A percentile compares a stretch with the other conserved stretches of the same genome.
phyloP scores from a whole-genome alignment of 2,329 filamentous ascomycete species.

The Zymoseptoria passerinii region DNA sequence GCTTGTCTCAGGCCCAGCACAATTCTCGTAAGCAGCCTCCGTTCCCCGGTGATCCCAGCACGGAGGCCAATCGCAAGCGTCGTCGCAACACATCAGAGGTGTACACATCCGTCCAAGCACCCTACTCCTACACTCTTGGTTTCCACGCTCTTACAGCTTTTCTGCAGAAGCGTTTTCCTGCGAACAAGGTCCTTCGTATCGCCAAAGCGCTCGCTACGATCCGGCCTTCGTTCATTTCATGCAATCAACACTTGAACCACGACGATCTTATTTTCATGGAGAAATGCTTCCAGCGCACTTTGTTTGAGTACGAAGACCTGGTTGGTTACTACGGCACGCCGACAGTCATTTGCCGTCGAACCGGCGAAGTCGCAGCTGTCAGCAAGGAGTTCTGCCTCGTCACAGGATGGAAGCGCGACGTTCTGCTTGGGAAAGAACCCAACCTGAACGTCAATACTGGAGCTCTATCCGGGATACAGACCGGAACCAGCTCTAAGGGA shows the following conservation, averaged over 20 bases:
- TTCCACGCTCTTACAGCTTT: constrained; percentile 83
- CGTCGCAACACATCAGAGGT: constrained; percentile 70
- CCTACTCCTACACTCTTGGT: constrained; percentile 81
- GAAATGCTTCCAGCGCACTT: constrained; percentile 85
- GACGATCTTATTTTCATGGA: constrained; percentile 96
- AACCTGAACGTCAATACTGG: constrained; percentile 82
- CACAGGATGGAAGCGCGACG: constrained; percentile 87
- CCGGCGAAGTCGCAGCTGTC: constrained; percentile 87
- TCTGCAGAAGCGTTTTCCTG: constrained; percentile 68
- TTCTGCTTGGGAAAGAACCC: constrained; percentile 76
- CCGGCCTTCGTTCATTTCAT: constrained; percentile 85
- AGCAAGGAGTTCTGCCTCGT: constrained; percentile 96
- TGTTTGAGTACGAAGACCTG: constrained; percentile 90
- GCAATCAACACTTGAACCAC: constrained; percentile 76
- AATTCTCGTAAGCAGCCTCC: constrained; percentile 22
- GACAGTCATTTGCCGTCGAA: constrained; percentile 82
- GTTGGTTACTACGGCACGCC: constrained; percentile 82
- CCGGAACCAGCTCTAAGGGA: constrained; percentile 39
- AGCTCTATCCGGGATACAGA: constrained; percentile 35
- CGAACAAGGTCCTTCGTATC: constrained; percentile 70
- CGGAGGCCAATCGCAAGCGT: constrained; percentile 36
- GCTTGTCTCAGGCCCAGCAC: constrained; percentile 25
- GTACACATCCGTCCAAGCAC: constrained; percentile 81
- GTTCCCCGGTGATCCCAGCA: constrained; percentile 24
- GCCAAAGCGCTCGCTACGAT: constrained; percentile 83